These are phyloP conservation scores for Ceratobasidium sp. DNA, from an alignment of 1,284 basidiomycete genomes.

Conservation along the genomic window DNA sequence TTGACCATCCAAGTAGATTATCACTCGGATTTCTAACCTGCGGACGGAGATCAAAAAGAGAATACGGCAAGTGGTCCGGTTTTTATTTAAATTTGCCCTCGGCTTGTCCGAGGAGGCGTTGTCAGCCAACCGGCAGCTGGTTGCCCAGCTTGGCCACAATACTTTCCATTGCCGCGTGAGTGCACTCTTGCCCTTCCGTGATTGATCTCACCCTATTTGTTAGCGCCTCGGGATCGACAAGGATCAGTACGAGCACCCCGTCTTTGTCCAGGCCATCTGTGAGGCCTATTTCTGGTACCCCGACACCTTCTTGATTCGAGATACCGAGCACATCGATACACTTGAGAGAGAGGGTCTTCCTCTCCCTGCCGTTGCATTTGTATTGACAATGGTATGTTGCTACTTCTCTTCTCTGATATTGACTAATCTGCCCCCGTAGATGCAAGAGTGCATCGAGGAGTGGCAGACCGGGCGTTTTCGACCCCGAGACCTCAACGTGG, in stretches of 20 bases:
- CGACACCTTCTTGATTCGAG: background rate
- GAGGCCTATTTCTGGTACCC: background rate
- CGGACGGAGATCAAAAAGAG: background rate
- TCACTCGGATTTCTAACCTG: background rate
- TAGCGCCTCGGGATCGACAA: background rate
- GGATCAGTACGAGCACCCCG: background rate
- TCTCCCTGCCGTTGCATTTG: slow-evolving; percentile 14
- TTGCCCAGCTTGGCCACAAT: background rate
- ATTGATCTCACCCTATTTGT: background rate
- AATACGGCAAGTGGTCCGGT: background rate
- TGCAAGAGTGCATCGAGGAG: slow-evolving; percentile 20
- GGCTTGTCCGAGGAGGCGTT: background rate
- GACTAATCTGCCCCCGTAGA: background rate
- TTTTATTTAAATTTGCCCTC: background rate
- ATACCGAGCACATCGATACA: background rate
- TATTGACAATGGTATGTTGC: slow-evolving; percentile 7
- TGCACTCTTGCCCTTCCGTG: background rate
- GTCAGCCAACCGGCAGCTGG: background rate
- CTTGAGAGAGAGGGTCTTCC: background rate
- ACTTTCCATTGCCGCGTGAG: slow-evolving; percentile 25
- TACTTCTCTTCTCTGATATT: background rate
- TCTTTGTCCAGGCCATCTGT: background rate
- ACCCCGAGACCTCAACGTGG: background rate
- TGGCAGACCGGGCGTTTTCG: background rate
- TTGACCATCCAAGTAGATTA: background rate